Conservation (phyloP, 208 protist genomes). For the Leishmania tarentolae region DNA sequence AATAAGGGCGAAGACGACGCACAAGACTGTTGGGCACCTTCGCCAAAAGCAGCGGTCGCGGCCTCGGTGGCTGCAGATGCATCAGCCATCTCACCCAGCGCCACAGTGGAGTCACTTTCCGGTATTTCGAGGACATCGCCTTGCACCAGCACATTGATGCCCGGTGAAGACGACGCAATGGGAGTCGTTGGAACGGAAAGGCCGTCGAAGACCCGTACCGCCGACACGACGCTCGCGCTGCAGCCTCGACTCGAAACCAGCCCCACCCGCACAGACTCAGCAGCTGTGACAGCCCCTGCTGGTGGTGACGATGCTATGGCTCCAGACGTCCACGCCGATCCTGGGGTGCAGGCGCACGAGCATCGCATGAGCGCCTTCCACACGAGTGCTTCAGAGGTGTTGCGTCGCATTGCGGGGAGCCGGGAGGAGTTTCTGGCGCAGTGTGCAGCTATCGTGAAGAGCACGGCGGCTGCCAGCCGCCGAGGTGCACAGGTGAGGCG, state of each 20-base stretch:
- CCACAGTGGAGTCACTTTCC: constrained; percentile 67
- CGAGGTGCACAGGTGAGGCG: not conserved
- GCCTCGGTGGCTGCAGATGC: not conserved
- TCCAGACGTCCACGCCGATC: constrained; percentile 13
- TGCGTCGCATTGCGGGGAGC: constrained; percentile 72
- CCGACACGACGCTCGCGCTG: not conserved
- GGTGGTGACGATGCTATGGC: not conserved
- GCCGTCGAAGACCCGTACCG: not conserved
- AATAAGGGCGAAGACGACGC: not conserved
- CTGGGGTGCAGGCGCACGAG: constrained; percentile 45
- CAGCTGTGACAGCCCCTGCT: not conserved
- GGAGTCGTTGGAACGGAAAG: not conserved
- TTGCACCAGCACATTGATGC: constrained; percentile 51
- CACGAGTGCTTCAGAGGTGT: constrained; percentile 70
- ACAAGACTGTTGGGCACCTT: not conserved
- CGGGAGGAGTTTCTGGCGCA: constrained; percentile 74
- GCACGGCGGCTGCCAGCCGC: constrained; percentile 25
- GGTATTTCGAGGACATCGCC: constrained; percentile 70
- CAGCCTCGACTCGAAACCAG: not conserved
- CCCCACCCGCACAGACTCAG: not conserved
- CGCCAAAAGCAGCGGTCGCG: not conserved
- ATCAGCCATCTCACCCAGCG: constrained; percentile 16
- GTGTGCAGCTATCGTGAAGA: constrained; percentile 70
- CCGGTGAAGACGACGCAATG: constrained; percentile 11
- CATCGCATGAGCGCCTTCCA: constrained; percentile 67